These are phyloP conservation scores for Aspergillus nanangensis DNA, from an alignment of 495 filamentous ascomycete genomes.

Conservation along the genomic window DNA sequence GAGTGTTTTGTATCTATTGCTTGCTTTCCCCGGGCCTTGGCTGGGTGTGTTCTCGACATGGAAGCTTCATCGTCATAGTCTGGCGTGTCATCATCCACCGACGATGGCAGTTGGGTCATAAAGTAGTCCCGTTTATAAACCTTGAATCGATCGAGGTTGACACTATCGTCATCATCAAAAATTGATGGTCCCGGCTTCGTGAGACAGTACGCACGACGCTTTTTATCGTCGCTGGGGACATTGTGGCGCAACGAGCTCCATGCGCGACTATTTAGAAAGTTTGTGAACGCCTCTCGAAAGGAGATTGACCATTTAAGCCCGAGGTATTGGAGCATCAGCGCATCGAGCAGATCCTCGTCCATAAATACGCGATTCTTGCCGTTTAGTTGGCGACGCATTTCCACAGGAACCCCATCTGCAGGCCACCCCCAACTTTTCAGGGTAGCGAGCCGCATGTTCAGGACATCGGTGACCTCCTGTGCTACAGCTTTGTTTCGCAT, in stretches of 20 bases:
- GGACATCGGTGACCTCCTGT: constrained; percentile 58
- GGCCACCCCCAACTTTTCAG: constrained; percentile 61
- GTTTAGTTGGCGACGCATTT: constrained; percentile 59
- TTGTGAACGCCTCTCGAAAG: constrained; percentile 40
- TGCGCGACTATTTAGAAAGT: constrained; percentile 26
- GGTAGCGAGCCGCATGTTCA: constrained; percentile 62
- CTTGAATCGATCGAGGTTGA: constrained; percentile 30
- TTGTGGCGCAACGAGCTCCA: constrained; percentile 32
- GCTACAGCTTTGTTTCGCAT: constrained; percentile 50
- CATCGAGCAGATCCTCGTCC: constrained; percentile 64
- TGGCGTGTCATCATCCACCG: constrained; percentile 14
- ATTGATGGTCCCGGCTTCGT: constrained; percentile 19
- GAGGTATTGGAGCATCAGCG: constrained; percentile 61
- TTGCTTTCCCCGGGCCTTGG: constrained; percentile 39
- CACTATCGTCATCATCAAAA: constrained; percentile 8
- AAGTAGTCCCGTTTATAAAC: constrained; percentile 50
- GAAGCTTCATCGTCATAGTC: constrained; percentile 31
- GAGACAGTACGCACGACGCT: constrained; percentile 47
- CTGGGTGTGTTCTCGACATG: constrained; percentile 14
- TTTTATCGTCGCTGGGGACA: constrained; percentile 39
- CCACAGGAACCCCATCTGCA: constrained; percentile 45
- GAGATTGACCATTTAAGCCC: constrained; percentile 57
- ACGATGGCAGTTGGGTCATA: constrained; percentile 43
- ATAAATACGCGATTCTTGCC: constrained; percentile 58
- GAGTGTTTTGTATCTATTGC: constrained; percentile 56